These are phyloP conservation scores for Neonothopanus nambi DNA, from an alignment of 1,284 basidiomycete genomes.

Conservation along the genomic window DNA sequence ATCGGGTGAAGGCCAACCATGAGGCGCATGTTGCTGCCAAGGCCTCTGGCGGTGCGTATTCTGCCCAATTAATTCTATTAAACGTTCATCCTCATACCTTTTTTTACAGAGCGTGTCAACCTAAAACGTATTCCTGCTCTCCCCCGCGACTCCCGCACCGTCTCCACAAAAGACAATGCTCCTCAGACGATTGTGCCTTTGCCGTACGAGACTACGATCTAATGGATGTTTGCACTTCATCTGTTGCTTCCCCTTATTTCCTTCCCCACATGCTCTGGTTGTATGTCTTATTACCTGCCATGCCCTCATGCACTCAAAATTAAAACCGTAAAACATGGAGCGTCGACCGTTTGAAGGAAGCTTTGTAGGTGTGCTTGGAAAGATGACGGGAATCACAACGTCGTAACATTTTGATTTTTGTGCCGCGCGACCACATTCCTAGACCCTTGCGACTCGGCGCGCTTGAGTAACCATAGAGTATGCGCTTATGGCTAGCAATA, in stretches of 20 bases:
- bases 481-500: too few relatives aligned
- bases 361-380: too few relatives aligned
- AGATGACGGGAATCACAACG: too few relatives aligned
- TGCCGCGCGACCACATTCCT: too few relatives aligned
- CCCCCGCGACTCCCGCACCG: constrained; percentile 80
- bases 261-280: too few relatives aligned
- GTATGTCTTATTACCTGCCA: too few relatives aligned
- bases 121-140: constrained; percentile 87
- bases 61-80: constrained; percentile 5
- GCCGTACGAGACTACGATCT: constrained; percentile 88
- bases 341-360: too few relatives aligned
- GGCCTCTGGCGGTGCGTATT: constrained; percentile 81
- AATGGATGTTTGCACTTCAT: constrained; percentile 21
- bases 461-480: too few relatives aligned
- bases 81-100: constrained; percentile 2
- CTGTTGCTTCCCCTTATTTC: neutral
- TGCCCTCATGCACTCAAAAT: too few relatives aligned
- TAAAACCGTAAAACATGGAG: too few relatives aligned
- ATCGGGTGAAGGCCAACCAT: constrained; percentile 94
- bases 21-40: constrained; percentile 83
- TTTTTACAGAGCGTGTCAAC: constrained; percentile 68
- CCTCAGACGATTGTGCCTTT: constrained; percentile 94
- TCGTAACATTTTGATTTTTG: too few relatives aligned
- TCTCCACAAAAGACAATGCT: constrained; percentile 77
- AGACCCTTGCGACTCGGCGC: too few relatives aligned